A percentile compares a stretch with the other conserved stretches of the same genome.
Conservation (phyloP, 2,329 filamentous ascomycete species). For the Aspergillus sp. region DNA sequence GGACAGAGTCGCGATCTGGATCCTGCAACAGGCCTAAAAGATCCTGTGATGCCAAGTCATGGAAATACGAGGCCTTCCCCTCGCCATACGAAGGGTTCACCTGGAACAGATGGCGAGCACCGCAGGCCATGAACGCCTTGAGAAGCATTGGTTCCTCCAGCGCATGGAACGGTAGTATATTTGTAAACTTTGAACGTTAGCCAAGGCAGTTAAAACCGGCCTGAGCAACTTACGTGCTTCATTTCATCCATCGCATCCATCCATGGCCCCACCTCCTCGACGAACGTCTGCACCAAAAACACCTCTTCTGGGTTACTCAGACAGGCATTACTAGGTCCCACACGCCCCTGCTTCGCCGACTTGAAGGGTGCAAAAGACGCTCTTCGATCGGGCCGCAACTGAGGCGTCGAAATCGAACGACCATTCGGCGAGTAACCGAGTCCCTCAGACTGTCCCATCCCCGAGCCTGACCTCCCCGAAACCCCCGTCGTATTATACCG, state of each 20-base stretch:
- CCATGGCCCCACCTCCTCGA: slow-evolving; percentile 87
- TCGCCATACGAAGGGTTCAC: slow-evolving; percentile 69
- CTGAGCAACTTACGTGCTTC: slow-evolving; percentile 61
- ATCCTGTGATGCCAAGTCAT: slow-evolving; percentile 79
- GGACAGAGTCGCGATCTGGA: slow-evolving; percentile 76
- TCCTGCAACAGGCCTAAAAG: slow-evolving; percentile 77
- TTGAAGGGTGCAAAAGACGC: slow-evolving; percentile 36
- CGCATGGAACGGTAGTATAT: slow-evolving; percentile 78
- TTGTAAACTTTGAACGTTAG: slow-evolving; percentile 61
- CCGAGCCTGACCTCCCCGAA: slow-evolving; percentile 44
- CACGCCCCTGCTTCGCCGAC: slow-evolving; percentile 39
- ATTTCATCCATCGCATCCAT: slow-evolving; percentile 88
- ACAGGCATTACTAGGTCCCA: slow-evolving; percentile 56
- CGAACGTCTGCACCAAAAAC: slow-evolving; percentile 87
- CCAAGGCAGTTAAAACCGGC: neutral
- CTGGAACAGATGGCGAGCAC: slow-evolving; percentile 75
- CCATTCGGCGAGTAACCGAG: slow-evolving; percentile 28
- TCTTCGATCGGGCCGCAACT: slow-evolving; percentile 30
- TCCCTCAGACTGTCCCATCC: slow-evolving; percentile 41
- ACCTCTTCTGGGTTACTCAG: slow-evolving; percentile 76
- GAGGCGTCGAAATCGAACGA: slow-evolving; percentile 22
- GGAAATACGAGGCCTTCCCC: slow-evolving; percentile 78
- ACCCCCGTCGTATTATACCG: slow-evolving; percentile 40
- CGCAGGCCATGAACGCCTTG: slow-evolving; percentile 85
- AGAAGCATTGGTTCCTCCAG: slow-evolving; percentile 82